Conservation (phyloP, 257 asterid species). For the Nicotiana noctiflora region DNA sequence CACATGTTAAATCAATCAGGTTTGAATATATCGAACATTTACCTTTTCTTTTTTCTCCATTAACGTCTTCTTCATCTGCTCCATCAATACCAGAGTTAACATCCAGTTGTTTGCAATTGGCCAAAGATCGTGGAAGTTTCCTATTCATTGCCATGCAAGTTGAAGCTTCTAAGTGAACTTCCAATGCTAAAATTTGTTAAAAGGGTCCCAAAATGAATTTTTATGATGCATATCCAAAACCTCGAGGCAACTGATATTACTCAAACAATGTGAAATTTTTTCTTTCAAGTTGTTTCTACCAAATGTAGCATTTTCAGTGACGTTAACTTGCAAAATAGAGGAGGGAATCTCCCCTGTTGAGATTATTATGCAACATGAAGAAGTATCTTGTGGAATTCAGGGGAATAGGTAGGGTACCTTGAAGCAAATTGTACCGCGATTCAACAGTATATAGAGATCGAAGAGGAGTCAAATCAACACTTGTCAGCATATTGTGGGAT, state of each 20-base stretch:
- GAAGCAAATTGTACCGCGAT: background rate
- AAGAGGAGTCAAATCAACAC: background rate
- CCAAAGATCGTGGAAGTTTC: conserved; percentile 9
- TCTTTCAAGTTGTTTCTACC: background rate
- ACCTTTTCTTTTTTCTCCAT: no score
- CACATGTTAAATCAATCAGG: no score
- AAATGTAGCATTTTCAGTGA: background rate
- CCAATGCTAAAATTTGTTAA: background rate
- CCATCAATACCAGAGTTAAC: no score
- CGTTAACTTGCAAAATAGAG: conserved; percentile 3
- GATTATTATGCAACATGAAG: background rate
- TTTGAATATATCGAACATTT: no score
- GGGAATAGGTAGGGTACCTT: conserved; percentile 8
- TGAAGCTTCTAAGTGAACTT: conserved; percentile 9
- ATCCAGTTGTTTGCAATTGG: conserved; percentile 12
- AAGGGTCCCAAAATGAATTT: conserved; percentile 8
- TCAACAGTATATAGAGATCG: background rate
- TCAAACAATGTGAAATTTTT: background rate
- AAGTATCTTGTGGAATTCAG: background rate
- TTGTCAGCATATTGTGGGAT: conserved; percentile 5
- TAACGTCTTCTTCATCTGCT: no score
- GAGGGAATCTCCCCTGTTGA: conserved; percentile 6
- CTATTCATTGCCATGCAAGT: conserved; percentile 10
- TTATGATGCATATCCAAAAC: background rate
- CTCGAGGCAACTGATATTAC: background rate